Evolutionary conservation across 1,284 basidiomycete genomes (phyloP).

Genomic region (Schizophyllum amplum): DNA sequence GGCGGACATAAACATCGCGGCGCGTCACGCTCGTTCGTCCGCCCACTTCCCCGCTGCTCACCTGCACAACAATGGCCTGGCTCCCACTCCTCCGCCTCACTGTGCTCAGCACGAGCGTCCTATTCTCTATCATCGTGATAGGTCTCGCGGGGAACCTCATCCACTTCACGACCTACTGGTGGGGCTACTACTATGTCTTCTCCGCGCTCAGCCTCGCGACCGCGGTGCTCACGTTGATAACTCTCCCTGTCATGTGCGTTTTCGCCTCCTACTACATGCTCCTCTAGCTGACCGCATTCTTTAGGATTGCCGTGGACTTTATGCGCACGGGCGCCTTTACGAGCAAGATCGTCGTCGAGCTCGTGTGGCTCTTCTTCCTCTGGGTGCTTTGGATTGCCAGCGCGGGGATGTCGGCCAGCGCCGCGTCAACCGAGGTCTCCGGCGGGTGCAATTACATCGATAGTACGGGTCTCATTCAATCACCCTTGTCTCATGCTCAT

Average conservation of each 20-base stretch:
- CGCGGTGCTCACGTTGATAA: constrained; percentile 32
- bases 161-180: background rate
- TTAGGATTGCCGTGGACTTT: constrained; percentile 32
- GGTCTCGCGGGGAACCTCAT: background rate
- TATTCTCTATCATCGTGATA: background rate
- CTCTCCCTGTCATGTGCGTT: constrained; percentile 39
- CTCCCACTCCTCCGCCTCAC: background rate
- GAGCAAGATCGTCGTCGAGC: constrained; percentile 35
- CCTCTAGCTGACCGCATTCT: constrained; percentile 6
- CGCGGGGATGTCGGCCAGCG: constrained; percentile 27
- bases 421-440: constrained; percentile 14
- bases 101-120: background rate
- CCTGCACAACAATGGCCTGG: background rate
- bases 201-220: constrained; percentile 38
- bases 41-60: background rate
- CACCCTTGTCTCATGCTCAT: too few relatives aligned
- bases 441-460: constrained; percentile 17
- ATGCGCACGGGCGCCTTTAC: constrained; percentile 31
- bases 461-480: background rate
- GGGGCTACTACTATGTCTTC: constrained; percentile 6
- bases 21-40: background rate
- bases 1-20: background rate
- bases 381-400: constrained; percentile 52
- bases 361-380: constrained; percentile 36
- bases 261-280: background rate